phyloP scores from a whole-genome alignment of 208 protist species.

The Porcisia hertigi region DNA sequence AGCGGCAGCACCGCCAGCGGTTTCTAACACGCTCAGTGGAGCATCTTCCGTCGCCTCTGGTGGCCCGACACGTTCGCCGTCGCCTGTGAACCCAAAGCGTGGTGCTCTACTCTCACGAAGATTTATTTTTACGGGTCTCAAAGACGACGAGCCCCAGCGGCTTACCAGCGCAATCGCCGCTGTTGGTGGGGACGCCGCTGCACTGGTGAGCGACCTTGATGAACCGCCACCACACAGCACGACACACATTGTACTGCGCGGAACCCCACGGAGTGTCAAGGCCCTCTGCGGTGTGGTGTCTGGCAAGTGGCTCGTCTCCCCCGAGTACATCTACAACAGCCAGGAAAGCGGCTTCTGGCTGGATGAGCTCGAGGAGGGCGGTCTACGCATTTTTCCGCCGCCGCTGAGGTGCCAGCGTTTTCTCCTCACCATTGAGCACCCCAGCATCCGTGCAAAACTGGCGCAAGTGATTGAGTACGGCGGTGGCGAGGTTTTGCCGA shows the following conservation, averaged over 20 bases:
- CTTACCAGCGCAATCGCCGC: slow-evolving; percentile 44
- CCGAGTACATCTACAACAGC: slow-evolving; percentile 77
- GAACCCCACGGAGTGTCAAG: slow-evolving; percentile 82
- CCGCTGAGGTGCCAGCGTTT: slow-evolving; percentile 77
- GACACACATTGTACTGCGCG: slow-evolving; percentile 82
- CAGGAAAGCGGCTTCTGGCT: slow-evolving; percentile 75
- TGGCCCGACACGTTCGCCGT: slow-evolving; percentile 80
- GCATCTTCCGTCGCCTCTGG: slow-evolving; percentile 48
- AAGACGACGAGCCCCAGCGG: slow-evolving; percentile 47
- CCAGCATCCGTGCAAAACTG: slow-evolving; percentile 54
- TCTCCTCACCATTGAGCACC: slow-evolving; percentile 60
- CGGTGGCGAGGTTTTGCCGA: slow-evolving; percentile 64
- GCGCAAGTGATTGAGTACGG: slow-evolving; percentile 85
- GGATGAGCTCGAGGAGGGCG: slow-evolving; percentile 74
- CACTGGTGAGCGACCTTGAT: slow-evolving; percentile 56
- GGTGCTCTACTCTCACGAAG: slow-evolving; percentile 51
- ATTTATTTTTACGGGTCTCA: slow-evolving; percentile 78
- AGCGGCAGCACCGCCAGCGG: slow-evolving; percentile 4
- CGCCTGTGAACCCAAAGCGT: slow-evolving; percentile 80
- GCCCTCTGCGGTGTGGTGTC: slow-evolving; percentile 78
- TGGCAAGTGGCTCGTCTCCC: slow-evolving; percentile 75
- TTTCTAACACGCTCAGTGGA: slow-evolving; percentile 46
- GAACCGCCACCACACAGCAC: slow-evolving; percentile 56
- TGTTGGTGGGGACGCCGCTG: slow-evolving; percentile 50
- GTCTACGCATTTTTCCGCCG: slow-evolving; percentile 67